A percentile compares a stretch with the other conserved stretches of the same genome.
These are phyloP conservation scores for Dalbergia oliveri DNA, from an alignment of 306 rosid species.

Conservation along the genomic window DNA sequence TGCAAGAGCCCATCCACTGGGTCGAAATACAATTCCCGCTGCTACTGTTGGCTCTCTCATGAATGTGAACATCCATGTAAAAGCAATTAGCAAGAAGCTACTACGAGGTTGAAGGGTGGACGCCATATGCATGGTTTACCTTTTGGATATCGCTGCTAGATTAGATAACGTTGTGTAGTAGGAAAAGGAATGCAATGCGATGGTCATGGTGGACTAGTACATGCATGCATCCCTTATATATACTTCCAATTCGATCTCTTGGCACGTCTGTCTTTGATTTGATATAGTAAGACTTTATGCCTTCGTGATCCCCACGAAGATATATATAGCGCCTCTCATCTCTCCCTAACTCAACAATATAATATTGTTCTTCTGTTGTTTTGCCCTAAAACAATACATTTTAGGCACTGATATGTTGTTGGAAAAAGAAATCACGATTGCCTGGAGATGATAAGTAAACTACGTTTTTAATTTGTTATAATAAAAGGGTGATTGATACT, in stretches of 20 bases:
- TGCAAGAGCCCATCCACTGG: constrained; percentile 75
- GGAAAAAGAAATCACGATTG: not conserved
- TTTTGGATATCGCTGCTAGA: constrained; percentile 2
- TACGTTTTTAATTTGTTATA: no score
- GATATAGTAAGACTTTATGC: not conserved
- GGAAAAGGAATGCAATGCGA: constrained; percentile 13
- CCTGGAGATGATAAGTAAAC: no score
- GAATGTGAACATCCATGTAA: constrained; percentile 47
- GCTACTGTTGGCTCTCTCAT: constrained; percentile 39
- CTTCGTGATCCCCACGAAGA: constrained; percentile 73
- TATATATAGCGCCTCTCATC: constrained; percentile 34
- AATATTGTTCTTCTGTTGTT: constrained; percentile 20
- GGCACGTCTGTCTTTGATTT: constrained; percentile 14
- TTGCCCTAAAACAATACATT: not conserved
- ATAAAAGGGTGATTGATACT: no score
- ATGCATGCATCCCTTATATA: constrained; percentile 52
- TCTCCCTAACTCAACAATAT: constrained; percentile 41
- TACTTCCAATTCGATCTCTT: constrained; percentile 22
- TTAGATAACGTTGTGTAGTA: not conserved
- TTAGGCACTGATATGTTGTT: constrained; percentile 13
- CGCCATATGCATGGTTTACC: constrained; percentile 51
- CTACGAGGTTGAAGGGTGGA: constrained; percentile 50
- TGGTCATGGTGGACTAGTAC: constrained; percentile 47
- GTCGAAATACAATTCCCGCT: constrained; percentile 48
- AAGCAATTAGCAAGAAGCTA: constrained; percentile 48